Evolutionary conservation across 345 rosid species (phyloP), one percentile per base, ranked within the genome.

Genomic region (Arabidopsis thaliana): DNA sequence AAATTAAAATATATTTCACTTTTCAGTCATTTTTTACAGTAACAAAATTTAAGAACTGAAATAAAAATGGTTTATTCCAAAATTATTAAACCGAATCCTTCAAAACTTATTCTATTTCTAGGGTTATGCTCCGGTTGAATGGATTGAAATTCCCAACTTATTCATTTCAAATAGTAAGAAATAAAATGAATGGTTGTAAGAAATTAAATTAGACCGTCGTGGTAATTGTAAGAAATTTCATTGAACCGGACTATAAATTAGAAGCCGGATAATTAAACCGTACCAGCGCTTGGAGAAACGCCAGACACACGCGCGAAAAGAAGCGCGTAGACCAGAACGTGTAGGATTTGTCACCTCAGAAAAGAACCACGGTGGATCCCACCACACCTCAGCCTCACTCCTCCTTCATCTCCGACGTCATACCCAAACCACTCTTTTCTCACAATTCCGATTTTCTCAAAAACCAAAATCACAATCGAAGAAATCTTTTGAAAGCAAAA

Each of bases 321-420:
- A 36, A 50, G 81, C 81, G 81, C 74, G 81, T 78, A 44, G 48
- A n/a, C 0, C 20, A 16, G 5, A 66, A 65, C 82, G 82, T 79
- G 82, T 30, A 24, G 25, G 16, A 41, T 58, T 70, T 14, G 51
- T 66, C 75, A 51, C 82, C 82, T 71, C 82, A 79, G 73, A 79
- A 74, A 66, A 37, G 22, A 72, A 56, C 82, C 71, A 75, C 82
- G 71, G 70, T 79, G 79, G 82, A 69, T 38, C 79, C 82, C 76
- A 74, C 78, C 40, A 22, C 59, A 55, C 62, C 56, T 67, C 76
- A 72, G 60, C 40, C 75, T 38, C 46, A 33, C 65, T 51, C 69
- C 79, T 69, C 76, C 76, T 48, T 71, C 72, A 58, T 56, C 67
- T 59, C 73, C 77, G 77, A 36, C 77, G 77, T 42, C 77, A 71